Evolutionary conservation across 495 filamentous ascomycete species (phyloP).

Genomic region (Neurospora africana): DNA sequence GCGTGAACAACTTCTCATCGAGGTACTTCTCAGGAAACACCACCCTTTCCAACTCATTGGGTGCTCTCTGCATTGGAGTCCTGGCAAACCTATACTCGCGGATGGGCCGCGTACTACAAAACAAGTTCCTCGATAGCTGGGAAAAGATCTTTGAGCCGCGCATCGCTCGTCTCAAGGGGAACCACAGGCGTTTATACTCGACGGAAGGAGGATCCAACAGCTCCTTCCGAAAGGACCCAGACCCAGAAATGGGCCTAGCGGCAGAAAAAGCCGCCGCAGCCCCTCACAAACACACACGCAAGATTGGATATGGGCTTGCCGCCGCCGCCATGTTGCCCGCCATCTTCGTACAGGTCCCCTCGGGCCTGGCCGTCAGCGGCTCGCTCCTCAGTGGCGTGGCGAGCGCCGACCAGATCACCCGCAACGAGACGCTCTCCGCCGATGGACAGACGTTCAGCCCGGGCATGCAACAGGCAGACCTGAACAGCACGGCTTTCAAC

Average conservation of each 20-base stretch:
- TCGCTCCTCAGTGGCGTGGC: slow-evolving; percentile 74
- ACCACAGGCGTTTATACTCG: not conserved
- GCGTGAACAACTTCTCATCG: slow-evolving; percentile 73
- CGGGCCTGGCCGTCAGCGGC: slow-evolving; percentile 75
- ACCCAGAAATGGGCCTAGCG: slow-evolving; percentile 11
- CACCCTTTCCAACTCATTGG: slow-evolving; percentile 75
- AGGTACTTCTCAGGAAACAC: slow-evolving; percentile 63
- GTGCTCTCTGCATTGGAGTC: slow-evolving; percentile 77
- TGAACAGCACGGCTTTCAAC: slow-evolving; percentile 67
- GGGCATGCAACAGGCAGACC: slow-evolving; percentile 12
- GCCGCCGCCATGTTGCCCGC: slow-evolving; percentile 83
- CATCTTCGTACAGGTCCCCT: slow-evolving; percentile 91
- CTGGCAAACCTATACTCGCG: slow-evolving; percentile 83
- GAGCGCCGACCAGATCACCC: slow-evolving; percentile 68
- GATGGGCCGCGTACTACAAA: slow-evolving; percentile 39
- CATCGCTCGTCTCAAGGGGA: slow-evolving; percentile 8
- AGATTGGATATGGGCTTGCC: slow-evolving; percentile 61
- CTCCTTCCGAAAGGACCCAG: slow-evolving; percentile 5
- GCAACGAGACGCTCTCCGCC: slow-evolving; percentile 27
- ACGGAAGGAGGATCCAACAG: slow-evolving; percentile 5
- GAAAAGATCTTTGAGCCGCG: slow-evolving; percentile 16
- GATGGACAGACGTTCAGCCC: slow-evolving; percentile 15
- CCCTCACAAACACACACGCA: slow-evolving; percentile 9
- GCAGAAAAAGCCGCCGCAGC: not conserved
- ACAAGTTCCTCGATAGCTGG: slow-evolving; percentile 22